A percentile compares a stretch with the other conserved stretches of the same genome.
Conservation (phyloP, 441 rosid species). For the Euphorbia celastroides region DNA sequence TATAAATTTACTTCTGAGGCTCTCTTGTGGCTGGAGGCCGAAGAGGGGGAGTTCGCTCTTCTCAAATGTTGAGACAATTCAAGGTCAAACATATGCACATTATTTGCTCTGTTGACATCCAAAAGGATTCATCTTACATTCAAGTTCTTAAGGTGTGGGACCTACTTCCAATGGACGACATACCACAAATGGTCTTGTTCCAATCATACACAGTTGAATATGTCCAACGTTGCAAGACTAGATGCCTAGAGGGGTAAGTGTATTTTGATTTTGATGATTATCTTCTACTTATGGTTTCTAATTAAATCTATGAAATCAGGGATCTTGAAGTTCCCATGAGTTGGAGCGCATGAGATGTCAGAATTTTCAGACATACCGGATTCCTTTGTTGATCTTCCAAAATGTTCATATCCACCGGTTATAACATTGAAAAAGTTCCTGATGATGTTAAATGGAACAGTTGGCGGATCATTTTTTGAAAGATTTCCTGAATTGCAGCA, state of each 20-base stretch:
- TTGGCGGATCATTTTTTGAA: slow-evolving; percentile 45
- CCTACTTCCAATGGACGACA: slow-evolving; percentile 30
- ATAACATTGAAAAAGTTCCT: slow-evolving; percentile 46
- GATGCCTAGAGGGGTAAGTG: slow-evolving; percentile 45
- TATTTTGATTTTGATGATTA: not conserved
- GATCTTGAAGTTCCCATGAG: slow-evolving; percentile 43
- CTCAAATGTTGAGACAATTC: slow-evolving; percentile 30
- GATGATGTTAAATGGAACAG: slow-evolving; percentile 51
- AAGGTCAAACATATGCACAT: slow-evolving; percentile 27
- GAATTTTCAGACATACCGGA: slow-evolving; percentile 43
- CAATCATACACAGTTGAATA: slow-evolving; percentile 27
- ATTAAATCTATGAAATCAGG: slow-evolving; percentile 19
- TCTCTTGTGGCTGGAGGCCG: slow-evolving; percentile 49
- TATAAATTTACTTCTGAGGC: slow-evolving; percentile 24
- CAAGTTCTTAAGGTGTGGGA: slow-evolving; percentile 55
- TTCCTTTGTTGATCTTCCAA: slow-evolving; percentile 35
- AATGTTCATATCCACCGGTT: slow-evolving; percentile 37
- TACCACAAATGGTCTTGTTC: slow-evolving; percentile 25
- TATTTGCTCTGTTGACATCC: slow-evolving; percentile 34
- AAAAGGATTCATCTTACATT: slow-evolving; percentile 22
- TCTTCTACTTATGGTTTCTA: not conserved
- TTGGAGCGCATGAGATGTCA: slow-evolving; percentile 31
- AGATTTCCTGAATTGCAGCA: slow-evolving; percentile 28
- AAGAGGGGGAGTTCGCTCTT: slow-evolving; percentile 26
- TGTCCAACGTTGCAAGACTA: slow-evolving; percentile 34